phyloP scores from a whole-genome alignment of 192 early-diverging fungal species.

The Glomus cerebriforme region DNA sequence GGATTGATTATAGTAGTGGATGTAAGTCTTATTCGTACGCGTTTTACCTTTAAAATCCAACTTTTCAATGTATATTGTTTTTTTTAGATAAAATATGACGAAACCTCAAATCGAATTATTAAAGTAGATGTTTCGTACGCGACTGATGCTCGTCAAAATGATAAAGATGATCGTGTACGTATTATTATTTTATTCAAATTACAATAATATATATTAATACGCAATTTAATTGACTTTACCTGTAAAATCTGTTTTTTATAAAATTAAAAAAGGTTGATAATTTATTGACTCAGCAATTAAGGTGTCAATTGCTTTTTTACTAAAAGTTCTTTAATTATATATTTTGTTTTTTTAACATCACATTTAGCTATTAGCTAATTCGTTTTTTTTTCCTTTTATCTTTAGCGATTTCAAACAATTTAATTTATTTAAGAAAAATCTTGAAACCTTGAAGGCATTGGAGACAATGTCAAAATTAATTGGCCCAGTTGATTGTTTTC shows the following conservation, averaged over 20 bases:
- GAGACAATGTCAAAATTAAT: constrained; percentile 12
- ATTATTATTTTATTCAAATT: background rate
- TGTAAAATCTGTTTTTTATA: background rate
- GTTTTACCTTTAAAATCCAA: background rate
- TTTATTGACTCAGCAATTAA: constrained; percentile 25
- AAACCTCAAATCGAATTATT: background rate
- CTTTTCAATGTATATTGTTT: background rate
- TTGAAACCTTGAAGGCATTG: background rate
- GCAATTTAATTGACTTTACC: background rate
- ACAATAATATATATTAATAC: background rate
- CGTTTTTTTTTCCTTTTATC: background rate
- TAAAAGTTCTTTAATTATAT: background rate
- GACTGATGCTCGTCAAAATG: background rate
- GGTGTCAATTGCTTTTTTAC: constrained; percentile 7
- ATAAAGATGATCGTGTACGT: background rate
- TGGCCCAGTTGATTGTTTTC: constrained; percentile 7
- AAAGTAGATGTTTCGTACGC: background rate
- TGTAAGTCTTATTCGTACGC: constrained; percentile 11
- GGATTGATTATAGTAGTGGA: constrained; percentile 8
- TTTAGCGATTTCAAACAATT: constrained; percentile 9
- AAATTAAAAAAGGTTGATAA: constrained; percentile 19
- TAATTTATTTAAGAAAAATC: constrained; percentile 24
- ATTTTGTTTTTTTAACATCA: background rate
- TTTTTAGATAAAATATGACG: constrained; percentile 21
- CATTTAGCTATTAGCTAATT: too few relatives aligned